Conservation (phyloP, 2,329 filamentous ascomycete genomes). For the Botryotinia narcissicola region DNA sequence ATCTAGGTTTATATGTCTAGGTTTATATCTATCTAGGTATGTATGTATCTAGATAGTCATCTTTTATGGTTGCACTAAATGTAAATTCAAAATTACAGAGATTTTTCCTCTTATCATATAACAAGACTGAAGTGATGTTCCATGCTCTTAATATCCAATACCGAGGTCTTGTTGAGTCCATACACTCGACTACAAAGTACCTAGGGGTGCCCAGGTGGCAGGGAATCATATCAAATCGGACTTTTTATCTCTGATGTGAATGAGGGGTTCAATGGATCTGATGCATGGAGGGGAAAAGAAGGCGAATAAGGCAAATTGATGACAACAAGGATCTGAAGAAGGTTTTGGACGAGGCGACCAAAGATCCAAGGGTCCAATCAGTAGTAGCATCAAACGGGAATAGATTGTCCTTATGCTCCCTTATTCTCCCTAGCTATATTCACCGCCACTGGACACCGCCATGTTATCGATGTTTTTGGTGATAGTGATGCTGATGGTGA, state of each 20-base stretch:
- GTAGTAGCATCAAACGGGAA: background rate
- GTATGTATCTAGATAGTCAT: background rate
- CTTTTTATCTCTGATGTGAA: background rate
- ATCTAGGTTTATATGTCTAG: too few species aligned
- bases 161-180: background rate
- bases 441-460: conserved; percentile 8
- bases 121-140: background rate
- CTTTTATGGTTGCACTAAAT: background rate
- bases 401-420: background rate
- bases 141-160: background rate
- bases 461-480: background rate
- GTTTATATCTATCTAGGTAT: background rate
- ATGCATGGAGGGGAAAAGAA: conserved; percentile 1
- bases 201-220: background rate
- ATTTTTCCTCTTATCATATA: background rate
- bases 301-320: background rate
- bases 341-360: background rate
- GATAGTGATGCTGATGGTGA: background rate
- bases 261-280: background rate
- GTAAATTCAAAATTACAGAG: background rate
- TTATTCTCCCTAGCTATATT: background rate
- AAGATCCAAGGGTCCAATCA: background rate
- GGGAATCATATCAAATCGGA: background rate
- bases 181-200: background rate
- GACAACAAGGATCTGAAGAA: background rate